Conservation (phyloP, 2,329 filamentous ascomycete genomes). For the Colletotrichum destructivum region DNA sequence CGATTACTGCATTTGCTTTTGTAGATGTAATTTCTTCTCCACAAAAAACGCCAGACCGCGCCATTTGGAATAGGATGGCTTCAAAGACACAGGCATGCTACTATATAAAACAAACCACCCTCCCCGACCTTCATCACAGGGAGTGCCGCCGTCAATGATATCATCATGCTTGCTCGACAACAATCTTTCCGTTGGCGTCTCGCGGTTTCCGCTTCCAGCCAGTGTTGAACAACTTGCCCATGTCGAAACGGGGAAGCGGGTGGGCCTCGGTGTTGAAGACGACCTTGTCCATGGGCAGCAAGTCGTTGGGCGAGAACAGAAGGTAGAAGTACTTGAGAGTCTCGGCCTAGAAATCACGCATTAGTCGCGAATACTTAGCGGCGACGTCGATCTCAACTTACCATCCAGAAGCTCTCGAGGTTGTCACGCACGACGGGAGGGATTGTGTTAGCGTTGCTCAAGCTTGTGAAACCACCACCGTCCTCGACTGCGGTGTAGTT, state of each 20-base stretch:
- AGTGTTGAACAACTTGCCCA: conserved; percentile 82
- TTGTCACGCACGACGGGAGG: conserved; percentile 84
- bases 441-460: conserved; percentile 80
- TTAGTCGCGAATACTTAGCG: conserved; percentile 6
- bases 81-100: conserved; percentile 33
- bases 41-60: conserved; percentile 31
- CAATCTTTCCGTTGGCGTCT: conserved; percentile 60
- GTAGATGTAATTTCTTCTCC: conserved; percentile 6
- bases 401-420: conserved; percentile 99
- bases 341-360: conserved; percentile 77
- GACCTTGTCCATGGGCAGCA: conserved; percentile 87
- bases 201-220: conserved; percentile 84
- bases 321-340: conserved; percentile 98
- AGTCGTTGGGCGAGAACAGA: conserved; percentile 86
- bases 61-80: conserved; percentile 3
- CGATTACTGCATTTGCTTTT: conserved; percentile 7
- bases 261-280: conserved; percentile 98
- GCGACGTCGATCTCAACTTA: conserved; percentile 59
- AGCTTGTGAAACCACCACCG: conserved; percentile 84
- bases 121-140: conserved; percentile 24
- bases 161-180: conserved; percentile 41
- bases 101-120: conserved; percentile 25
- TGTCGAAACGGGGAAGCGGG: conserved; percentile 87
- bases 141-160: conserved; percentile 18
- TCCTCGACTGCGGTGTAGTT: conserved; percentile 86